Evolutionary conservation across 1,284 basidiomycete genomes (phyloP), one percentile per base, ranked within the genome.

Genomic region (Apiotrichum akiyoshidainum): DNA sequence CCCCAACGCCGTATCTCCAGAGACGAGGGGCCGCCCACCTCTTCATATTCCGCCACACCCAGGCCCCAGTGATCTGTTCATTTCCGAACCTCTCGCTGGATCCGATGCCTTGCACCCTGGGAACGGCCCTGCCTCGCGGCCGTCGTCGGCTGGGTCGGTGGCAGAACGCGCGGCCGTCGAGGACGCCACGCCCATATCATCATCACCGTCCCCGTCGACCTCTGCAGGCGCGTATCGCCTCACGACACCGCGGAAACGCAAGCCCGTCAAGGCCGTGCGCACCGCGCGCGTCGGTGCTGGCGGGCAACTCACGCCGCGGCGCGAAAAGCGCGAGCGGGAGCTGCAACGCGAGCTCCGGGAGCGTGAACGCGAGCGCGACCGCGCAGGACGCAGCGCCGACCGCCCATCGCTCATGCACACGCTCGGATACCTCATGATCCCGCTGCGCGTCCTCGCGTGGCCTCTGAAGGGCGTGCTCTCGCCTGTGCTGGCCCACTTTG

Each of bases 401-500:
- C 52, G 19, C 26, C 55, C 60, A 10, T 45, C 53, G 7, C 35
- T 60, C 16, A 5, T 31, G 1, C 52, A 57, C 9, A 70, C 68
- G 2, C 57, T 70, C 5, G 26, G 21, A 8, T 40, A 60, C 22
- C 44, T 71, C 14, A 56, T 69, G 1, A 16, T 57, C 1, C 67
- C 67, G 0, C n/a, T 71, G 1, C 63, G 65, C 42, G 9, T 68
- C n/a, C 59, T 68, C 6, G 46, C 53, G 16, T 37, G 35, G 48
- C 68, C 69, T 2, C 31, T 71, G 13, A 49, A 61, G 12, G 45
- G 55, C 5, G 14, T 68, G 10, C 41, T 66, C 14, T 52, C 57
- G 5, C 69, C 69, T 0, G 54, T 69, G 5, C 33, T 65, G 8
- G 58, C 60, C 31, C 68, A 71, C 46, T 35, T 65, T 13, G 49